Conservation (phyloP, 2,329 filamentous ascomycete species). For the Microsporum canis region DNA sequence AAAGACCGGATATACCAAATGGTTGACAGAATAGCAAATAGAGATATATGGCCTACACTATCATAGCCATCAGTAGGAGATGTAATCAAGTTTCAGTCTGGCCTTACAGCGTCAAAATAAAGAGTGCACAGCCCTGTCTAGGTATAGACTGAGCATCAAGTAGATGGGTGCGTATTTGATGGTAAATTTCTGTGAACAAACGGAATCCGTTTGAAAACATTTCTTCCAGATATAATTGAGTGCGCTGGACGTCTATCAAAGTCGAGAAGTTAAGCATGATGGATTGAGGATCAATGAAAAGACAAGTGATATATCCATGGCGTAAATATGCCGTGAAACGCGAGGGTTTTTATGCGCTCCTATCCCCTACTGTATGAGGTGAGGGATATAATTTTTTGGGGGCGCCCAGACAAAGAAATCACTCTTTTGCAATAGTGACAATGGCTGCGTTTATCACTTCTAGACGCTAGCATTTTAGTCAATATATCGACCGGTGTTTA, state of each 20-base stretch:
- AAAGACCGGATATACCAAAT: neutral
- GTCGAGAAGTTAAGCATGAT: neutral
- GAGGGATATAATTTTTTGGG: neutral
- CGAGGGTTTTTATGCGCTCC: neutral
- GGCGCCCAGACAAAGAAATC: neutral
- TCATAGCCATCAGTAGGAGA: neutral
- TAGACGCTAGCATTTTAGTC: neutral
- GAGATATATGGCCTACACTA: neutral
- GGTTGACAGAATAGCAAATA: neutral
- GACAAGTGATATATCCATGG: neutral
- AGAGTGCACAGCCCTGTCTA: neutral
- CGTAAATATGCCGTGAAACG: neutral
- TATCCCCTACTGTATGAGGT: neutral
- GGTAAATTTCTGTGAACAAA: neutral
- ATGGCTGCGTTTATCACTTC: neutral
- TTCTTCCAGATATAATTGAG: neutral
- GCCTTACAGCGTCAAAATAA: neutral
- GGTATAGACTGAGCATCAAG: neutral
- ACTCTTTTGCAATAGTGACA: neutral
- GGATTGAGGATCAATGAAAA: neutral
- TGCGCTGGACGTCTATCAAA: neutral
- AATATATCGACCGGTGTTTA: neutral
- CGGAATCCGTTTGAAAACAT: neutral
- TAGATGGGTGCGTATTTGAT: neutral
- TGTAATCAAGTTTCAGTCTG: neutral